phyloP scores from a whole-genome alignment of 345 rosid species.

The Salix viminalis region DNA sequence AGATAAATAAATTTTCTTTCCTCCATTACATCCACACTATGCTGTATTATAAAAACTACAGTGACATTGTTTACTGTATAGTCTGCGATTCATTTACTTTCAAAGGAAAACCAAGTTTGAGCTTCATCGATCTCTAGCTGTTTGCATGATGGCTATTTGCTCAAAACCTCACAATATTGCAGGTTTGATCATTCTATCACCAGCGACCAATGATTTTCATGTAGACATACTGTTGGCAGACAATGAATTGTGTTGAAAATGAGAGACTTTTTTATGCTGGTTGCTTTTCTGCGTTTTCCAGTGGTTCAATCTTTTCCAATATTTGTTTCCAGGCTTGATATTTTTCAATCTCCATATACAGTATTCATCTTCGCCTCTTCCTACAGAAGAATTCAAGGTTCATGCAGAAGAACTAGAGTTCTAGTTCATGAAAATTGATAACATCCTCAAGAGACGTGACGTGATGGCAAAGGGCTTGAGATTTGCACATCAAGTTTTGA shows the following conservation, averaged over 20 bases:
- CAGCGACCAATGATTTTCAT: neutral
- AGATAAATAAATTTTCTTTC: neutral
- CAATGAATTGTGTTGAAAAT: neutral
- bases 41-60: neutral
- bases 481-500: no score
- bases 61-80: no score
- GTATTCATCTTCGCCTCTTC: neutral
- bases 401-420: neutral
- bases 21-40: neutral
- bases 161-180: neutral
- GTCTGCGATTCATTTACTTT: neutral
- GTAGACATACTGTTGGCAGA: neutral
- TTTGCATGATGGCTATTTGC: neutral
- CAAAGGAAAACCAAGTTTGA: neutral
- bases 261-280: neutral
- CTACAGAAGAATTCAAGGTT: neutral
- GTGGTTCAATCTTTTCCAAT: neutral
- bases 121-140: neutral
- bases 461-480: no score
- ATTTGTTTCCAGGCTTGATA: neutral
- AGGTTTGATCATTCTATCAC: neutral
- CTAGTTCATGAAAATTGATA: neutral
- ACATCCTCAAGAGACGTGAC: no score
- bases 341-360: neutral
- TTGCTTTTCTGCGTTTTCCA: neutral